A percentile compares a stretch with the other conserved stretches of the same genome.
phyloP scores from a whole-genome alignment of 768 basidiomycete species.

The Suillus luteus region DNA sequence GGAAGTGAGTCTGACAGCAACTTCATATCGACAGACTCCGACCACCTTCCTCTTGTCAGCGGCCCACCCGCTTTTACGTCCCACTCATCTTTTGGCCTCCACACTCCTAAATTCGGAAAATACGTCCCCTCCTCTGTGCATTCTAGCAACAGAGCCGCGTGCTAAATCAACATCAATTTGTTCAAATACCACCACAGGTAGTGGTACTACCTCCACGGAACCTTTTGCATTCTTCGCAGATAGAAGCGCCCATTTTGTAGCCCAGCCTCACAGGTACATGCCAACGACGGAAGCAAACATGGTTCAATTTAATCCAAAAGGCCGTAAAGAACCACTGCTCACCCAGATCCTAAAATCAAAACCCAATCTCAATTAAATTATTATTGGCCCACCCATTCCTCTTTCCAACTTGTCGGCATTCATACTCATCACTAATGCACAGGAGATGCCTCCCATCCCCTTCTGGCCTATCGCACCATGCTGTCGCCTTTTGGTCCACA shows the following conservation, averaged over 20 bases:
- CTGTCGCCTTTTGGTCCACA: background rate
- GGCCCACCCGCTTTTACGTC: constrained; percentile 3
- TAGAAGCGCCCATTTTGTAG: no score
- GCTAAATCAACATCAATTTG: no score
- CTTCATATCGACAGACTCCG: constrained; percentile 2
- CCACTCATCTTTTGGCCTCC: background rate
- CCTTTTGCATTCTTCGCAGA: no score
- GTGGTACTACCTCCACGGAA: no score
- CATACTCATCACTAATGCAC: constrained; percentile 1
- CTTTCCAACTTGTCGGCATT: background rate
- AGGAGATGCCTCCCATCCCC: background rate
- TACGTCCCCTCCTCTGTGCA: background rate
- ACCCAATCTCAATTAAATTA: constrained; percentile 9
- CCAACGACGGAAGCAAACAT: constrained; percentile 3
- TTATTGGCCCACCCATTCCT: background rate
- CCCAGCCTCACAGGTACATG: background rate
- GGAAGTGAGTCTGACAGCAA: constrained; percentile 1
- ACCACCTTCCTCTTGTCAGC: background rate
- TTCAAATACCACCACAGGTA: no score
- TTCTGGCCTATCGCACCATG: background rate
- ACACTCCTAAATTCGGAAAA: background rate
- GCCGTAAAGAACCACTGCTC: constrained; percentile 7
- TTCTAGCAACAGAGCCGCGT: no score
- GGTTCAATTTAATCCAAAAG: constrained; percentile 1
- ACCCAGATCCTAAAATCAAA: constrained; percentile 9